These are phyloP conservation scores for Chimonanthus salicifolius DNA, from an alignment of 164 flowering plant species.

Conservation along the genomic window DNA sequence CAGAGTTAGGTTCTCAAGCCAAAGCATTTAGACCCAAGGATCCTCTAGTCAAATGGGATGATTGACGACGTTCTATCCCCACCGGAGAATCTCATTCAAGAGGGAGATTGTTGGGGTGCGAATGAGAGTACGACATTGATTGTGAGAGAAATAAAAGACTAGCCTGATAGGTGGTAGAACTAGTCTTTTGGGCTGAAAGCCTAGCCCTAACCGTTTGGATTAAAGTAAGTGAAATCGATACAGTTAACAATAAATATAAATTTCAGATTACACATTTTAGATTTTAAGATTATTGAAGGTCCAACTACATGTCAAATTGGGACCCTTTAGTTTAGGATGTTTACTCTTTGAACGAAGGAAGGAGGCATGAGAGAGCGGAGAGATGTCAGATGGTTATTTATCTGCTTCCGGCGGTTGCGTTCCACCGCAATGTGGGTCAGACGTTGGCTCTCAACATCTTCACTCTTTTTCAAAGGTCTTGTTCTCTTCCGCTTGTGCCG, in stretches of 20 bases:
- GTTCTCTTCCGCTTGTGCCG: constrained; percentile 40
- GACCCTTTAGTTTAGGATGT: not conserved
- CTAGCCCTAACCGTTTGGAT: too few relatives aligned
- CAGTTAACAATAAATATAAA: too few relatives aligned
- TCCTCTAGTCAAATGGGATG: too few relatives aligned
- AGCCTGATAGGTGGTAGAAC: too few relatives aligned
- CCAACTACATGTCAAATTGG: not conserved
- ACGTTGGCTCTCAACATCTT: constrained; percentile 57
- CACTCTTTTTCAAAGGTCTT: constrained; percentile 42
- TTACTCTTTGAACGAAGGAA: constrained; percentile 51
- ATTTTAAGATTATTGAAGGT: not conserved
- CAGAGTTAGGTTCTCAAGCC: too few relatives aligned
- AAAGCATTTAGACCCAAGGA: too few relatives aligned
- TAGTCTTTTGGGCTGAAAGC: too few relatives aligned
- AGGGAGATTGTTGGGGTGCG: too few relatives aligned
- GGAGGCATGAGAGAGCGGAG: constrained; percentile 55
- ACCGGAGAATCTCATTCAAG: too few relatives aligned
- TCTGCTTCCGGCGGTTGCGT: constrained; percentile 58
- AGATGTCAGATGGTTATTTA: constrained; percentile 55
- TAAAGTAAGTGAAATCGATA: not conserved
- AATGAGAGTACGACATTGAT: too few relatives aligned
- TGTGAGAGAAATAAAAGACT: too few relatives aligned
- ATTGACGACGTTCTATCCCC: too few relatives aligned
- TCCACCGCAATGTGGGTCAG: constrained; percentile 76
- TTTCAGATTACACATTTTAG: not conserved